phyloP scores from a whole-genome alignment of 2,329 filamentous ascomycete species.

The Phaeosphaeriaceae sp. region DNA sequence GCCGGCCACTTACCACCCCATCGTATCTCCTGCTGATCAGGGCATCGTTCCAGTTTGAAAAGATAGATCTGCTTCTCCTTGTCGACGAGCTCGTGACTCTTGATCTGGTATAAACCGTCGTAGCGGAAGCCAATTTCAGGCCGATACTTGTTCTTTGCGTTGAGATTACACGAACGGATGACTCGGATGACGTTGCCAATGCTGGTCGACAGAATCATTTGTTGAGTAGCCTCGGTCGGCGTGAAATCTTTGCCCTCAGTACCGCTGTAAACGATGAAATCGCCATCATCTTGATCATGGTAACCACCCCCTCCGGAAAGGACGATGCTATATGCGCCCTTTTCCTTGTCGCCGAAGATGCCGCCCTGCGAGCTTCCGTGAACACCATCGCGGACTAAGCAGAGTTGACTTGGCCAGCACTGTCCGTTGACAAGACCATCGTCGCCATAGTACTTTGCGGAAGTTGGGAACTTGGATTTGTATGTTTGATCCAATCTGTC shows the following conservation, averaged over 20 bases:
- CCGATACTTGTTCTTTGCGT: constrained; percentile 47
- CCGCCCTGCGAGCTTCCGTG: constrained; percentile 57
- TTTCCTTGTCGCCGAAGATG: constrained; percentile 56
- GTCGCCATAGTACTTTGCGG: constrained; percentile 48
- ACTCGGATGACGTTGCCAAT: constrained; percentile 55
- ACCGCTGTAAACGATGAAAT: constrained; percentile 60
- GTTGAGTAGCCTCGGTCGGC: constrained; percentile 49
- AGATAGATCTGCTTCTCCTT: constrained; percentile 51
- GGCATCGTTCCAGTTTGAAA: constrained; percentile 56
- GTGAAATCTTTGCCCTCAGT: constrained; percentile 50
- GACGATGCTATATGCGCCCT: constrained; percentile 64
- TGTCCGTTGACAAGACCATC: constrained; percentile 54
- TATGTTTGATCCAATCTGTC: constrained; percentile 33
- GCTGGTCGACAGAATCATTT: constrained; percentile 51
- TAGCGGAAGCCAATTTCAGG: constrained; percentile 62
- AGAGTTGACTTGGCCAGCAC: constrained; percentile 64
- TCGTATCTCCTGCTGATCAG: constrained; percentile 57
- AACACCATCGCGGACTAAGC: constrained; percentile 60
- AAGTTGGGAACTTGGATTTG: constrained; percentile 20
- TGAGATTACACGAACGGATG: constrained; percentile 55
- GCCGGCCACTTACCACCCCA: constrained; percentile 28
- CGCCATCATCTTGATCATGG: constrained; percentile 58
- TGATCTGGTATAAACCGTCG: constrained; percentile 63
- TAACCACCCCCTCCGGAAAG: constrained; percentile 58
- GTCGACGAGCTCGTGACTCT: constrained; percentile 49